A percentile compares a stretch with the other conserved stretches of the same genome.
These are phyloP conservation scores for Metarhizium brunneum DNA, from an alignment of 2,329 filamentous ascomycete genomes.

Conservation along the genomic window DNA sequence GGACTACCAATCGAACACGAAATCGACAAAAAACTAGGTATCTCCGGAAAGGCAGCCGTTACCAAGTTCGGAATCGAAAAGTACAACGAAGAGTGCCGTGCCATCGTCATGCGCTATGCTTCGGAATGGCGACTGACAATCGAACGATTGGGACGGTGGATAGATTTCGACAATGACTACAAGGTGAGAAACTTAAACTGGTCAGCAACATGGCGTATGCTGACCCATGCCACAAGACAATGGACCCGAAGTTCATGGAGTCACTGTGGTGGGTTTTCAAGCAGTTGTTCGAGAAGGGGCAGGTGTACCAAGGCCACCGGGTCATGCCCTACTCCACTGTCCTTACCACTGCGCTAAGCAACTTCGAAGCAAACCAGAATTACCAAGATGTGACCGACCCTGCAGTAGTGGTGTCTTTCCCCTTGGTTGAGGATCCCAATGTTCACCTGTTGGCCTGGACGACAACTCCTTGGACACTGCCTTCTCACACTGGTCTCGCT, in stretches of 20 bases:
- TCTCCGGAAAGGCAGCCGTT: slow-evolving; percentile 80
- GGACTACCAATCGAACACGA: slow-evolving; percentile 93
- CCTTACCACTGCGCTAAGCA: slow-evolving; percentile 80
- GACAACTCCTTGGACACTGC: slow-evolving; percentile 78
- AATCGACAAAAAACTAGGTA: slow-evolving; percentile 91
- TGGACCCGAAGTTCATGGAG: slow-evolving; percentile 95
- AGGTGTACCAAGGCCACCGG: slow-evolving; percentile 81
- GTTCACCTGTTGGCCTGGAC: slow-evolving; percentile 80
- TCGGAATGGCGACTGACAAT: slow-evolving; percentile 82
- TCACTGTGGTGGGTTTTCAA: slow-evolving; percentile 96
- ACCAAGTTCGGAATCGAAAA: slow-evolving; percentile 75
- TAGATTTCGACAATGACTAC: slow-evolving; percentile 96
- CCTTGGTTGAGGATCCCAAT: slow-evolving; percentile 66
- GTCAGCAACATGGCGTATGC: neutral
- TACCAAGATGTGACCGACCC: slow-evolving; percentile 91
- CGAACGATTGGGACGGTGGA: slow-evolving; percentile 85
- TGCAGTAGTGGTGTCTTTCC: slow-evolving; percentile 80
- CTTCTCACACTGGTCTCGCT: slow-evolving; percentile 69
- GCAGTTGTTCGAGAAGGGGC: slow-evolving; percentile 79
- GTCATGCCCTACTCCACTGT: slow-evolving; percentile 96
- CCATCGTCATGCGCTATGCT: slow-evolving; percentile 88
- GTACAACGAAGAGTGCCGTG: slow-evolving; percentile 85
- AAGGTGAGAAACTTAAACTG: slow-evolving; percentile 45
- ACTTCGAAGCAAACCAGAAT: slow-evolving; percentile 90
- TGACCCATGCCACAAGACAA: slow-evolving; percentile 47